Conservation (phyloP, 2,329 filamentous ascomycete genomes). For the Aureobasidium sp. region DNA sequence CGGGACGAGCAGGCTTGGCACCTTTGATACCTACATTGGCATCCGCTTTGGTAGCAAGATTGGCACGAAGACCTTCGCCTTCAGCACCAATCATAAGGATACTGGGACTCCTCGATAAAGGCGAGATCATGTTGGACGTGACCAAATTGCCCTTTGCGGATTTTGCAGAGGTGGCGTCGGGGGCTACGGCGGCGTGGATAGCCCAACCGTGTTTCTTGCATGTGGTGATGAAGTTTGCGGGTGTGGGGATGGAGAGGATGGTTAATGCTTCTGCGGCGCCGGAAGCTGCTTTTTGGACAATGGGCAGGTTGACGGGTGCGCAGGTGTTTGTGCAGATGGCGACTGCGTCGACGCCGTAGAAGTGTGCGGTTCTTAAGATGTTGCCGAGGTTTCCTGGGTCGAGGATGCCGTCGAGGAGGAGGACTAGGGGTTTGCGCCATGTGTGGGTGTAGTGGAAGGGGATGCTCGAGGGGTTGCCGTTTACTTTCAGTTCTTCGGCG, state of each 20-base stretch:
- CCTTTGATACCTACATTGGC: constrained; percentile 50
- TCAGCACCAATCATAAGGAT: constrained; percentile 80
- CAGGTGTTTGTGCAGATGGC: constrained; percentile 64
- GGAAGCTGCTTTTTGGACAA: constrained; percentile 77
- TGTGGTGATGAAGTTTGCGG: constrained; percentile 59
- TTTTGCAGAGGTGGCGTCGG: constrained; percentile 21
- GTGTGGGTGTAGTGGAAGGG: constrained; percentile 22
- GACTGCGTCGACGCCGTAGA: constrained; percentile 81
- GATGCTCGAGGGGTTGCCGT: constrained; percentile 47
- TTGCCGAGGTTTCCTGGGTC: constrained; percentile 88
- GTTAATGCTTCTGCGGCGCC: constrained; percentile 77
- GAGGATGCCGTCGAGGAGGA: constrained; percentile 63
- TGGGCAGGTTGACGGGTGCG: constrained; percentile 65
- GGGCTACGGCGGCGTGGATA: constrained; percentile 64
- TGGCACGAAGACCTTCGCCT: constrained; percentile 60
- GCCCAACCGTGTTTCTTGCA: constrained; percentile 70
- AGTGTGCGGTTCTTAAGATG: constrained; percentile 80
- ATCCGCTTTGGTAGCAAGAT: constrained; percentile 59
- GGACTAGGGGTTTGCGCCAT: constrained; percentile 57
- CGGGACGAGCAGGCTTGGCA: constrained; percentile 21
- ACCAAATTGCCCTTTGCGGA: not conserved
- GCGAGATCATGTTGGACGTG: constrained; percentile 11
- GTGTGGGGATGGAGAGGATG: constrained; percentile 60
- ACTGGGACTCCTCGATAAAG: constrained; percentile 43
- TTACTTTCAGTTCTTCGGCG: constrained; percentile 63